These are phyloP conservation scores for Colletotrichum theobromicola DNA, from an alignment of 2,329 filamentous ascomycete genomes.

Conservation along the genomic window DNA sequence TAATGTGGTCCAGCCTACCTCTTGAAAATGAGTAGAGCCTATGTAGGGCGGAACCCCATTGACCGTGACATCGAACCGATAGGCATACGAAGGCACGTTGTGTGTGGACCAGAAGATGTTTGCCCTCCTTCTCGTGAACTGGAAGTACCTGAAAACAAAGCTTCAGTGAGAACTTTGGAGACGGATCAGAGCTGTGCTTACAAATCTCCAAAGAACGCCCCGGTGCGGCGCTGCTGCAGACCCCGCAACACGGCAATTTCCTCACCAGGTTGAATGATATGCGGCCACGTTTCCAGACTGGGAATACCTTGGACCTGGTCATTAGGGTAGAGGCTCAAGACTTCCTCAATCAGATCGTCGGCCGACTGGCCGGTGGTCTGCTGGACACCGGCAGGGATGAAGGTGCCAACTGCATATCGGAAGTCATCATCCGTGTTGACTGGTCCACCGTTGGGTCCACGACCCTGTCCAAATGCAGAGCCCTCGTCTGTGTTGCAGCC, in stretches of 20 bases:
- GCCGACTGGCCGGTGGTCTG: conserved; percentile 25
- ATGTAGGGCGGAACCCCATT: conserved; percentile 25
- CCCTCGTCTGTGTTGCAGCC: conserved; percentile 41
- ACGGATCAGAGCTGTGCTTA: conserved; percentile 1
- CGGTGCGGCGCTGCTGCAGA: conserved; percentile 33
- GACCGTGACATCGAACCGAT: conserved; percentile 37
- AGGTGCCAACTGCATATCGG: conserved; percentile 14
- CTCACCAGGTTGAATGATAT: conserved; percentile 31
- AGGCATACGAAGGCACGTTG: conserved; percentile 32
- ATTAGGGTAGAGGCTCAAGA: conserved; percentile 34
- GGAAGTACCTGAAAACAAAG: conserved; percentile 24
- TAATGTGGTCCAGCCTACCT: conserved; percentile 21
- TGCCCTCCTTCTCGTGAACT: conserved; percentile 30
- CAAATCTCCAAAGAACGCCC: conserved; percentile 30
- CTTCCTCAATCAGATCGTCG: conserved; percentile 26
- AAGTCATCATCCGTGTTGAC: conserved; percentile 35
- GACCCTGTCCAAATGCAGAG: conserved; percentile 25
- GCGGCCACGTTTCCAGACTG: conserved; percentile 35
- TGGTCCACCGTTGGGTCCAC: conserved; percentile 14
- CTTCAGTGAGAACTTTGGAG: background rate
- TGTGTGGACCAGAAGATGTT: conserved; percentile 31
- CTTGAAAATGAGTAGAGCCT: conserved; percentile 43
- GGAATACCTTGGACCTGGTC: conserved; percentile 38
- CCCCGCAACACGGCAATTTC: conserved; percentile 27
- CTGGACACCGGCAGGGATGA: conserved; percentile 13